Evolutionary conservation across 352 stramenopile genomes (phyloP).

Genomic region (Aphanomyces cochlioides): DNA sequence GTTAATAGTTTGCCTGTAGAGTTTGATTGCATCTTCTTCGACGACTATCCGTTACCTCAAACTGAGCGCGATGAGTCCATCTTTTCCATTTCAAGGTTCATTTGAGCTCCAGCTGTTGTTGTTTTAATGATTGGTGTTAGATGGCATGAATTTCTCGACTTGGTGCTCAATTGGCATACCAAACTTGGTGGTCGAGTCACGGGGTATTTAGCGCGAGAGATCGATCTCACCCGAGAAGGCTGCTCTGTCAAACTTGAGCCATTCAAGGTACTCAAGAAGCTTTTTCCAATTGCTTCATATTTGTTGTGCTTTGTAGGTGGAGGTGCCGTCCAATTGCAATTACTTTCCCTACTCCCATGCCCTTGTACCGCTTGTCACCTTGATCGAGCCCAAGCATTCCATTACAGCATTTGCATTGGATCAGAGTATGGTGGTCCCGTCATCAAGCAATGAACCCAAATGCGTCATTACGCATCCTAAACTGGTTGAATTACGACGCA

Average conservation of each 20-base stretch:
- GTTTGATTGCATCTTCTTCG: constrained; percentile 82
- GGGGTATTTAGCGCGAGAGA: constrained; percentile 54
- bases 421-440: neutral
- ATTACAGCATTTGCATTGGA: constrained; percentile 5
- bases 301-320: constrained; percentile 33
- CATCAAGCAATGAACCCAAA: neutral
- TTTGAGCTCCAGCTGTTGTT: constrained; percentile 20
- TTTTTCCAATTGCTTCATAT: neutral
- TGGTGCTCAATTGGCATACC: constrained; percentile 44
- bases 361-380: constrained; percentile 60
- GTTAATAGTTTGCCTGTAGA: constrained; percentile 17
- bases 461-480: constrained; percentile 2
- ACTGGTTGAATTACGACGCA: constrained; percentile 1
- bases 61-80: constrained; percentile 35
- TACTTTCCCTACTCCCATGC: constrained; percentile 65
- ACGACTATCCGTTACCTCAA: constrained; percentile 73
- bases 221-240: constrained; percentile 48
- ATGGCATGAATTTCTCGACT: constrained; percentile 71
- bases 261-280: constrained; percentile 25
- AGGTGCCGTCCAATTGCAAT: constrained; percentile 44
- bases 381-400: constrained; percentile 36
- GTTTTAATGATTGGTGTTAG: constrained; percentile 35
- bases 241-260: constrained; percentile 38
- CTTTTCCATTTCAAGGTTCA: constrained; percentile 26
- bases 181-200: constrained; percentile 49